A percentile compares a stretch with the other conserved stretches of the same genome.
Evolutionary conservation across 2,329 filamentous ascomycete genomes (phyloP).

Genomic region (Xylaria sp.): DNA sequence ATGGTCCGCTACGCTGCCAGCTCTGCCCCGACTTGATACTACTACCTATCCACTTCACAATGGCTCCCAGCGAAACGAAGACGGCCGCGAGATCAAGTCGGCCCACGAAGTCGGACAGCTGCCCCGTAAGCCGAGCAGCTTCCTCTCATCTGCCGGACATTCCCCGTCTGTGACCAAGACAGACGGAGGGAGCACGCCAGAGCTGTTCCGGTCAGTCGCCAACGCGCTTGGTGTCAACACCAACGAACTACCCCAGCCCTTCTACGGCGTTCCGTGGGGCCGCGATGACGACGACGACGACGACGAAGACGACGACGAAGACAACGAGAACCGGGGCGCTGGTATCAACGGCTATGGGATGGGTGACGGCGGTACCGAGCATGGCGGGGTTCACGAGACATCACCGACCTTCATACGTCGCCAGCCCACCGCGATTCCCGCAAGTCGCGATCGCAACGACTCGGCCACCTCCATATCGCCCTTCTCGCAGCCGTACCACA

Average conservation of each 20-base stretch:
- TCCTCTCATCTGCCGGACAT: constrained; percentile 40
- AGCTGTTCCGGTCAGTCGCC: constrained; percentile 46
- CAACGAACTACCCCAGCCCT: constrained; percentile 45
- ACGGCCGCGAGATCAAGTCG: constrained; percentile 23
- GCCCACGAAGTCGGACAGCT: constrained; percentile 24
- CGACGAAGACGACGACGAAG: constrained; percentile 2
- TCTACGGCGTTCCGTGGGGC: constrained; percentile 50
- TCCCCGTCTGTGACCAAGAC: constrained; percentile 31
- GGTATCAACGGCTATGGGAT: constrained; percentile 1
- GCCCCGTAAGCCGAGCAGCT: constrained; percentile 34
- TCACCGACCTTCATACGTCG: constrained; percentile 31
- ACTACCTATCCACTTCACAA: constrained; percentile 19
- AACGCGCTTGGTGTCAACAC: constrained; percentile 46
- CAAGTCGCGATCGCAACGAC: constrained; percentile 27
- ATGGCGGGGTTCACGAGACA: constrained; percentile 26
- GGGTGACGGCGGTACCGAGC: background rate
- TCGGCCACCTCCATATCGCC: constrained; percentile 29
- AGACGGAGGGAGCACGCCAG: constrained; percentile 32
- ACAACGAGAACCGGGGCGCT: constrained; percentile 2
- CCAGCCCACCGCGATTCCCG: constrained; percentile 13
- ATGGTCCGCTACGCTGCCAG: constrained; percentile 33
- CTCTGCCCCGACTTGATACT: constrained; percentile 38
- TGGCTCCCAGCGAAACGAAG: constrained; percentile 14
- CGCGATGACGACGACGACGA: constrained; percentile 29
- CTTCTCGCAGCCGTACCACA: constrained; percentile 47